phyloP scores from a whole-genome alignment of 495 filamentous ascomycete species.

The Aspergillus mulundensis region DNA sequence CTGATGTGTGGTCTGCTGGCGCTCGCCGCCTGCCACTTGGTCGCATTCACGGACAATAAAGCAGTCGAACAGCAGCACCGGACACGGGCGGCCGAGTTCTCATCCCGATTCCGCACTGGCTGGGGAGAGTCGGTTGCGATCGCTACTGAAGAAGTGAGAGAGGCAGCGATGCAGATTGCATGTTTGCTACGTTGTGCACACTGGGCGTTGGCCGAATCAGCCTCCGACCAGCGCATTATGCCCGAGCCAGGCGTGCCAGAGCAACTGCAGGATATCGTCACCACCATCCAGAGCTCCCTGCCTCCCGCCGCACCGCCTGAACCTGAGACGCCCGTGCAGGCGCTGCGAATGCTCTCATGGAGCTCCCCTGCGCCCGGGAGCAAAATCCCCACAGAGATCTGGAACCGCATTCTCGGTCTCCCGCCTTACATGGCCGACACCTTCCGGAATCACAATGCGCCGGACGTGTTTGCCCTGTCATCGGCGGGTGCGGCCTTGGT shows the following conservation, averaged over 20 bases:
- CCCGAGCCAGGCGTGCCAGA: neutral
- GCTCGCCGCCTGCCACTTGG: constrained; percentile 4
- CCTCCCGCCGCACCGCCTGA: neutral
- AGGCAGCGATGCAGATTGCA: neutral
- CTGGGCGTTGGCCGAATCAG: neutral
- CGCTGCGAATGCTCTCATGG: neutral
- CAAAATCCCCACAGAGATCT: neutral
- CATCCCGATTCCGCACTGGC: neutral
- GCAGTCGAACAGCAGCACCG: neutral
- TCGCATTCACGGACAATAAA: neutral
- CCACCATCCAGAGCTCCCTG: neutral
- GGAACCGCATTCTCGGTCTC: neutral
- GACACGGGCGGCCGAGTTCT: neutral
- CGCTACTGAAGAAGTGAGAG: neutral
- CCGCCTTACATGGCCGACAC: neutral
- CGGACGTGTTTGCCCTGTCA: neutral
- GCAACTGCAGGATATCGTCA: neutral
- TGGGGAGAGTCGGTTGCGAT: neutral
- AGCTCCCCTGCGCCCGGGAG: neutral
- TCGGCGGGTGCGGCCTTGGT: neutral
- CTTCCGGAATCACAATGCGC: neutral
- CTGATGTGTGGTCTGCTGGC: constrained; percentile 11
- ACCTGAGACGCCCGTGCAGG: neutral
- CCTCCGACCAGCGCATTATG: neutral
- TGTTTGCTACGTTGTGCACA: neutral